Percentiles rank a stretch among this genome's conserved stretches.
Evolutionary conservation across 1,284 basidiomycete species (phyloP).

Genomic region (Tausonia pullulans): DNA sequence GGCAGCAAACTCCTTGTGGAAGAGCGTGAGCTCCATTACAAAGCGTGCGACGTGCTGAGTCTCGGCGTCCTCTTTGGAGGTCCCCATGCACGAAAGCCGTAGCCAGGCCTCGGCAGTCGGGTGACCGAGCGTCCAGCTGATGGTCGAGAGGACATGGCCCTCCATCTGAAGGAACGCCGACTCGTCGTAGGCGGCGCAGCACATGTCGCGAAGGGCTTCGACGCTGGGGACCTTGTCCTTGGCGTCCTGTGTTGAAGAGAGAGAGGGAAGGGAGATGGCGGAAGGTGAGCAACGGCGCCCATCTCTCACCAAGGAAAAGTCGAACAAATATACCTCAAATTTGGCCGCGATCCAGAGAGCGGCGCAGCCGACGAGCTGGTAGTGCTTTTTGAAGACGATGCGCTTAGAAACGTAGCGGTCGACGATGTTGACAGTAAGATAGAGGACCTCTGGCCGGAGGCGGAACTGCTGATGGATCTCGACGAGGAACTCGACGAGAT

Average conservation of each 20-base stretch:
- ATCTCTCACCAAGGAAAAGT: neutral
- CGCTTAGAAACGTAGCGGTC: conserved; percentile 98
- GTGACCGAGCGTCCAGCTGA: conserved; percentile 93
- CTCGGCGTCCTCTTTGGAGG: conserved; percentile 66
- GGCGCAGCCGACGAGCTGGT: conserved; percentile 96
- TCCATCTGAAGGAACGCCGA: conserved; percentile 96
- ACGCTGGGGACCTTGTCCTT: conserved; percentile 97
- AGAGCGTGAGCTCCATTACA: conserved; percentile 95
- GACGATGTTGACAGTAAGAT: conserved; percentile 96
- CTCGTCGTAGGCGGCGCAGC: conserved; percentile 89
- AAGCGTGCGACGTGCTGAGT: conserved; percentile 92
- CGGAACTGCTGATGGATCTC: conserved; percentile 97
- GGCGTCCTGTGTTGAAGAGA: conserved; percentile 46
- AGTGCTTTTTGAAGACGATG: conserved; percentile 97
- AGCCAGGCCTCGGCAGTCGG: conserved; percentile 98
- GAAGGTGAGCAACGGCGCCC: neutral
- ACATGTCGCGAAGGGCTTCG: conserved; percentile 85
- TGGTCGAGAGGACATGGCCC: conserved; percentile 88
- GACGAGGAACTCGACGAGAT: conserved; percentile 95
- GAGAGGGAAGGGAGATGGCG: neutral
- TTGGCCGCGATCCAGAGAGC: conserved; percentile 98
- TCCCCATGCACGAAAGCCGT: conserved; percentile 43
- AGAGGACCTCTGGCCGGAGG: conserved; percentile 93
- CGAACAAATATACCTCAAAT: conserved; percentile 50
- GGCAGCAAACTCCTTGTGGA: conserved; percentile 88